phyloP scores from a whole-genome alignment of 257 asterid species.

The Datura wrightii region DNA sequence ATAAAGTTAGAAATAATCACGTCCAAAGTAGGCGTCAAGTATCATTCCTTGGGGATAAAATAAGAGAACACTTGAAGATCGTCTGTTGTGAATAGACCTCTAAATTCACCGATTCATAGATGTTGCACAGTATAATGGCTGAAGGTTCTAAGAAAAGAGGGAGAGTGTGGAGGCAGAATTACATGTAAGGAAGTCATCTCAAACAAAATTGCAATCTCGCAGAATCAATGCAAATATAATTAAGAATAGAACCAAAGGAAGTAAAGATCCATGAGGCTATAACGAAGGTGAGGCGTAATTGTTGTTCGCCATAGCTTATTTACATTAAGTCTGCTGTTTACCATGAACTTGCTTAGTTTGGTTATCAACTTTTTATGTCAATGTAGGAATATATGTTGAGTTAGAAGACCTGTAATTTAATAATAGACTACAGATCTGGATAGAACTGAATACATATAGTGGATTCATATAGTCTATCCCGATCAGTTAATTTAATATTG shows the following conservation, averaged over 20 bases:
- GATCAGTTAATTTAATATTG: neutral
- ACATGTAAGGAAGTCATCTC: constrained; percentile 3
- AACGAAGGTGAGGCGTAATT: neutral
- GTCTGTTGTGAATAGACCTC: neutral
- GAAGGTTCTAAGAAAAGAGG: neutral
- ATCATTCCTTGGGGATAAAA: neutral
- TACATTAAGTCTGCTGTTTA: neutral
- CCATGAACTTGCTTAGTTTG: neutral
- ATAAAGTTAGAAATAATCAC: neutral
- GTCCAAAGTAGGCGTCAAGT: neutral
- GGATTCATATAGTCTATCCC: neutral
- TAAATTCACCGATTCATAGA: neutral
- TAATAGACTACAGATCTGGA: no score
- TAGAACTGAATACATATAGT: neutral
- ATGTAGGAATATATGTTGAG: neutral
- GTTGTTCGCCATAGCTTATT: neutral
- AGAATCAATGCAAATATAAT: neutral
- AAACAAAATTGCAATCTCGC: constrained; percentile 10
- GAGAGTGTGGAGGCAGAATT: neutral
- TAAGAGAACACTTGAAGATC: neutral
- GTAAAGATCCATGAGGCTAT: neutral
- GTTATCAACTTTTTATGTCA: neutral
- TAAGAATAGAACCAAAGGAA: neutral
- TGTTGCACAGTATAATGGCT: neutral
- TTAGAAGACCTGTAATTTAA: neutral